Base-by-base conservation (phyloP, 116 monocot genomes). In the Iris pallida region DNA sequence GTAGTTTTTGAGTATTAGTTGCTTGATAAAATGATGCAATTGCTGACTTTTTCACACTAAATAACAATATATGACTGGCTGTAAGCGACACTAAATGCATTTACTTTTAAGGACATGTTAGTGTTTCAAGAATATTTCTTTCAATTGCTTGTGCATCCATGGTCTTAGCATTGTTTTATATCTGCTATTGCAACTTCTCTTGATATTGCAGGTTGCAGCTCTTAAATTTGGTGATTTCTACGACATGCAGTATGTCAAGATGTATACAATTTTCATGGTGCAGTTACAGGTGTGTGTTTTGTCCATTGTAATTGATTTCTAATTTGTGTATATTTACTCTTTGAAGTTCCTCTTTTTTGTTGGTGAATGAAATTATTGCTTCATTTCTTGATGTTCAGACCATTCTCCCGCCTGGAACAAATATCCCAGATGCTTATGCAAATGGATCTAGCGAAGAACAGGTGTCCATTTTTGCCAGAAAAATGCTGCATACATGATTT, bases 361-460 rank as follows among this genome's bases (percentile, higher is more conserved):
- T 11, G 14, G 16, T 65, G 48, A 30, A 53, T 40, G 14, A 42
- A 56, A n/a, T 56, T 56, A 6, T 56, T 56, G 14, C 3, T 59
- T 56, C 16, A 40, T 66, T 15, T 14, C 4, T 61, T 44, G 14
- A 61, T 61, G 44, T 72, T 61, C 63, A 95, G 95, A 79, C 63
- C 70, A 91, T 92, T 69, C 77, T 97, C 40, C 85, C 90, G 45
- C 87, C 89, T 46, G 85, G 85, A 74, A 90, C 90, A 75, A 92
- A 81, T 85, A 92, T 92, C 45, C 89, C 92, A 12, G 97, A 97
- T 60, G 92, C 88, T 43, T 97, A 97, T 83, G 87, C 87, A 70
- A 92, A 83, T 90, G 97, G 97, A 51, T 97, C 97, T 9, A 88
- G 78, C 73, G 92, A 97, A 58, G 97, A 92, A 55, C 97, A 97